Evolutionary conservation across 331 rosid species (phyloP), one percentile per base, ranked within the genome.

Genomic region (Stylosanthes scabra): DNA sequence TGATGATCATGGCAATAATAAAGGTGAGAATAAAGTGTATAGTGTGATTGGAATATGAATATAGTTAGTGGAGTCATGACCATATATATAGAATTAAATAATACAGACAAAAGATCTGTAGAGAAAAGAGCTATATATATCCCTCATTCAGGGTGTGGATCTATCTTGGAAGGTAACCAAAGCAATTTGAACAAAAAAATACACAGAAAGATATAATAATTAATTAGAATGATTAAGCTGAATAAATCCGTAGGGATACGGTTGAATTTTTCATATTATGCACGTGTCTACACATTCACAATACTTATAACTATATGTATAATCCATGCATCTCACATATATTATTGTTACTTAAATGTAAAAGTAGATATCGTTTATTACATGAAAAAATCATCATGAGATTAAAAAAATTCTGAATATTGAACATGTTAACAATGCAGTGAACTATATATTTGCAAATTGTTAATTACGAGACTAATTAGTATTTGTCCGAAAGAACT

Each of bases 1-100:
- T 20, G 25, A 20, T 81, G 25, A 20, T 81, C 34, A 52, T 25
- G 37, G 37, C 40, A 6, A 60, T 16, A 1, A n/a, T 59, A 52
- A 76, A 66, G 75, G 39, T 11, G 59, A 76, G 80, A 77, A 74
- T 68, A 66, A 9, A 11, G 37, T 67, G 74, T 20, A 31, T 2
- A 12, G 13, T 14, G 12, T 27, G 37, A 31, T 31, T 31, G 52
- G 80, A 82, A 72, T 56, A 28, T 70, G 80, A 80, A 80, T 68
- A 74, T 59, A 45, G 68, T 11, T 61, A 73, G 76, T 61, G 80
- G 80, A 77, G 45, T 29, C 11, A 31, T 13, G 1, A 40, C n/a
- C 7, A 64, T 58, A 37, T 2, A 14, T 11, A 78, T 13, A 9
- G 15, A 31, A 74, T 0, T 20, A 20, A 20, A 20, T 20, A 20